Evolutionary conservation across 1,284 basidiomycete species (phyloP).

Genomic region (Tilletia setariae): DNA sequence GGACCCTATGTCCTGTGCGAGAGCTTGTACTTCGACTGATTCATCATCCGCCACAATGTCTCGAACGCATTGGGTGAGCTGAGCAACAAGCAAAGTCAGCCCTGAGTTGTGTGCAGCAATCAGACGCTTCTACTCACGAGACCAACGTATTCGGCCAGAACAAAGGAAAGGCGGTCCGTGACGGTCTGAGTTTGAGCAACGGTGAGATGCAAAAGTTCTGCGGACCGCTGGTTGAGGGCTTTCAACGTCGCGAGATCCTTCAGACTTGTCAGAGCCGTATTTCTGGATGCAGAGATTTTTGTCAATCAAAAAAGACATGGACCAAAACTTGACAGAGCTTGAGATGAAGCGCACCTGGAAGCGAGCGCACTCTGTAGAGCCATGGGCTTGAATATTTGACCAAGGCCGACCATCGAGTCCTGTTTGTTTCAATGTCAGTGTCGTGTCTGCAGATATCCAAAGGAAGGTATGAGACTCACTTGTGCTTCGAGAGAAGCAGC

Average conservation of each 20-base stretch:
- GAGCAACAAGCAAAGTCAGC: not conserved
- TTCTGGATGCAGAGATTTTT: not conserved
- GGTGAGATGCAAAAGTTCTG: conserved; percentile 26
- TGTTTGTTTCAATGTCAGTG: not conserved
- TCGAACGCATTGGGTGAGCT: conserved; percentile 17
- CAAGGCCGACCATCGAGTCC: conserved; percentile 4
- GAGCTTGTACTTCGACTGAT: conserved; percentile 4
- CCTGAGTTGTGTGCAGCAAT: not conserved
- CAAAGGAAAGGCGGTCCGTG: conserved; percentile 12
- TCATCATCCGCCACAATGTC: conserved; percentile 6
- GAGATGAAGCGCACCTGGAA: not conserved
- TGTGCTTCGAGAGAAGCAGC: not conserved
- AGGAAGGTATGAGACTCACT: not conserved
- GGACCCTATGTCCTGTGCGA: conserved; percentile 11
- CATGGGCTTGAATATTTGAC: conserved; percentile 4
- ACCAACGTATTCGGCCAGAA: conserved; percentile 15
- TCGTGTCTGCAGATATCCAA: not conserved
- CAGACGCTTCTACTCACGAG: conserved; percentile 13
- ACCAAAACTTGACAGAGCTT: not conserved
- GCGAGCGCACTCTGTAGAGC: conserved; percentile 16
- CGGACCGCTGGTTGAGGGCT: conserved; percentile 27
- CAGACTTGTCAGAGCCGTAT: conserved; percentile 8
- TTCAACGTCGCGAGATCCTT: conserved; percentile 22
- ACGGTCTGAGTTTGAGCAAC: conserved; percentile 30
- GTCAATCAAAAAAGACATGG: not conserved